Conservation (phyloP, 139 green algal species). For the Micractinium conductrix region DNA sequence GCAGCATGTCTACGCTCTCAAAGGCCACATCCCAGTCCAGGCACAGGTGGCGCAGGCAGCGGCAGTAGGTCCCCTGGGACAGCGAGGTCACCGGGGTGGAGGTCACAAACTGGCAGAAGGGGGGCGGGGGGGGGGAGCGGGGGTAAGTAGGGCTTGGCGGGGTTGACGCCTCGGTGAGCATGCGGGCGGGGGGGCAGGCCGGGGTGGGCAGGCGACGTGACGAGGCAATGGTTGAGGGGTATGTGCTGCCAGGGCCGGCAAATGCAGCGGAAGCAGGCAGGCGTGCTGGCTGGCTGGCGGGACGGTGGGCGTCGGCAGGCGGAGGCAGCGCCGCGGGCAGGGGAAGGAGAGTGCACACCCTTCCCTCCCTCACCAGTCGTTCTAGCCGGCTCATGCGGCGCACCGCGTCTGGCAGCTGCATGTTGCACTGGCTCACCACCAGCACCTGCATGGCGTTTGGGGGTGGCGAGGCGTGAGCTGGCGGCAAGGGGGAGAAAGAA, state of each 20-base stretch:
- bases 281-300: too few relatives aligned
- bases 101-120: constrained; percentile 11
- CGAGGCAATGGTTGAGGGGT: too few relatives aligned
- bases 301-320: too few relatives aligned
- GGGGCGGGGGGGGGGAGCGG: background rate
- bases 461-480: too few relatives aligned
- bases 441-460: constrained; percentile 3
- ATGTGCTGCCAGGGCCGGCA: background rate
- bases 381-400: constrained; percentile 20
- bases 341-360: background rate
- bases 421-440: constrained; percentile 31
- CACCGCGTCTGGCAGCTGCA: constrained; percentile 19
- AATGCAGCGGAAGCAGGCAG: too few relatives aligned
- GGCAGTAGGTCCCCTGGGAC: constrained; percentile 7
- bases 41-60: constrained; percentile 25
- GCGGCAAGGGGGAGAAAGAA: too few relatives aligned
- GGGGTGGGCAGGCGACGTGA: too few relatives aligned
- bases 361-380: background rate
- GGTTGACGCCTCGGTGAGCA: too few relatives aligned
- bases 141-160: background rate
- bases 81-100: background rate
- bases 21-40: constrained; percentile 23
- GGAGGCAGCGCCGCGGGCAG: too few relatives aligned
- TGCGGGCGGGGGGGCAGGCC: too few relatives aligned
- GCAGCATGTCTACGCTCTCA: constrained; percentile 5